Conservation (phyloP, 2,329 filamentous ascomycete genomes). For the Annulohypoxylon truncatum region DNA sequence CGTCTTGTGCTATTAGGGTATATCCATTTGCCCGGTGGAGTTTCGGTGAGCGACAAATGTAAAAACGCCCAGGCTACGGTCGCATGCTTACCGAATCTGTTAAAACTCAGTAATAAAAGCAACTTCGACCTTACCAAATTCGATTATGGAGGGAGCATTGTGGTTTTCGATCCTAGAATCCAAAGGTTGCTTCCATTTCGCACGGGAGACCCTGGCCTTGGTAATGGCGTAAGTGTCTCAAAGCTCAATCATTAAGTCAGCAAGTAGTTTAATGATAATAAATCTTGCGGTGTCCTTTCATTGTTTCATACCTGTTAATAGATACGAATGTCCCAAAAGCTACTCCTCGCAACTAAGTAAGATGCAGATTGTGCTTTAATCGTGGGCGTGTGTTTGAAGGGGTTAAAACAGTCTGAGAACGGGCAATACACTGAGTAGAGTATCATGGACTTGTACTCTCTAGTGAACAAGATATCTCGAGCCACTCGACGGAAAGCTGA, state of each 20-base stretch:
- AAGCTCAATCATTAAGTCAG: not conserved
- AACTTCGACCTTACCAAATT: not conserved
- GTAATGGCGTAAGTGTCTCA: not conserved
- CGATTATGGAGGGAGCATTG: not conserved
- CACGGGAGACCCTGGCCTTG: too few species aligned
- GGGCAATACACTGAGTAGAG: not conserved
- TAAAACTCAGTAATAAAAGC: not conserved
- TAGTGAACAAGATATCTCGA: not conserved
- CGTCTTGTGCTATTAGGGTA: not conserved
- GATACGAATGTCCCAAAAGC: not conserved
- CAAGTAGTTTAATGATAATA: not conserved
- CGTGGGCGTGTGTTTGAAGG: not conserved
- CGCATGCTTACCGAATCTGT: slow-evolving; percentile 3
- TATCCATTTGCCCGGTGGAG: slow-evolving; percentile 4
- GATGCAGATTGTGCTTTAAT: not conserved
- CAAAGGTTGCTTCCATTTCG: not conserved
- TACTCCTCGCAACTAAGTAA: not conserved
- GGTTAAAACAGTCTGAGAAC: not conserved
- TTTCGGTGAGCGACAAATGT: slow-evolving; percentile 11
- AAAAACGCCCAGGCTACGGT: slow-evolving; percentile 9
- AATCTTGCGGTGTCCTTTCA: not conserved
- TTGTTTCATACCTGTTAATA: not conserved
- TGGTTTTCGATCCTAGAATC: not conserved
- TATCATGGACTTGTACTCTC: not conserved
- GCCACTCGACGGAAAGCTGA: not conserved